Base-by-base conservation (phyloP, 1,139 yeast genomes). In the Yamadazyma diospyri region DNA sequence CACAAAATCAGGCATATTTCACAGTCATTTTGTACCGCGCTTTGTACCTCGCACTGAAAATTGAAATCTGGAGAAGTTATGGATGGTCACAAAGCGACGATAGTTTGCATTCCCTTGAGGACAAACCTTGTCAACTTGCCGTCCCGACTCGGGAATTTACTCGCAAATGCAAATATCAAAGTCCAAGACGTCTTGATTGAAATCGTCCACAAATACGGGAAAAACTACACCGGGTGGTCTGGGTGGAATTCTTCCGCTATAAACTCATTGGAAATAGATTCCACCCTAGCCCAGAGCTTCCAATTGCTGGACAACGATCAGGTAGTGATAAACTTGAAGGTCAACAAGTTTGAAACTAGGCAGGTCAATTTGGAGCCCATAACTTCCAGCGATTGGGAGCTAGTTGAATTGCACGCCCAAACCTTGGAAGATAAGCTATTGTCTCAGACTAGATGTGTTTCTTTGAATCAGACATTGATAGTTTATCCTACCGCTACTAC, bases 311-410 rank as follows among this genome's bases (percentile, higher is more conserved):
- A 78, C 23, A 59, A 57, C 9, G 61, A 67, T 4, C 48, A 54
- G 18, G 66, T 80, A n/a, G 50, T 48, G 1, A 33, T 72, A 27
- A 64, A 65, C 33, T 48, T 69, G 52, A 66, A 51, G 58, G 67
- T 71, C 23, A 64, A 72, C 23, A 65, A 71, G 10, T 72, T 64
- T 16, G 69, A 61, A 32, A 79, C 88, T 0, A 58, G 69, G 6
- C 75, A 78, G 5, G 78, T 89, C 6, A 78, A 76, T 49, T 68
- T 89, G 28, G 97, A 87, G 50, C 97, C 97, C 0, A 58, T 74
- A 21, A 69, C 85, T 0, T 58, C 81, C 3, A 72, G 83, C 4
- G 98, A 92, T 52, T 92, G 97, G 97, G 97, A 89, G 47, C 64
- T 85, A 25, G 85, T 88, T 5, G 96, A 88, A 50, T 61, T 84